Base-by-base conservation (phyloP, 306 rosid genomes). In the Vigna trinervia region DNA sequence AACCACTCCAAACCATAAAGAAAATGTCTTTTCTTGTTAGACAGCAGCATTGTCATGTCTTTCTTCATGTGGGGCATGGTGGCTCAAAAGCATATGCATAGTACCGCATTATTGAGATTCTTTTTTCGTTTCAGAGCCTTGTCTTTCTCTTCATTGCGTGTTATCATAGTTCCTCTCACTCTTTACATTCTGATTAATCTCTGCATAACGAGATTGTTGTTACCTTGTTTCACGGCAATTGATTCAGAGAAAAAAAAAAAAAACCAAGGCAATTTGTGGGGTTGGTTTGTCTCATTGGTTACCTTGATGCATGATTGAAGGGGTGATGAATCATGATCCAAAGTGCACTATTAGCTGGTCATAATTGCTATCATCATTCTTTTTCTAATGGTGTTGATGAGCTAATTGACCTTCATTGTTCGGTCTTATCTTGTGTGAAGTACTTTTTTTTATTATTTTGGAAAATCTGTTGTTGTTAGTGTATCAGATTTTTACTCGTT, bases 21-120 rank as follows among this genome's bases (percentile, higher is more conserved):
- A n/a, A 61, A 73, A 20, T 34, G 19, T 20, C 2, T 36, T 56
- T 36, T 15, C 4, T 28, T 61, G 46, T 1, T 34, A 39, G 36
- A 38, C 8, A 32, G 20, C 32, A n/a, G 52, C 52, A 46, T 74
- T 66, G 41, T 62, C 32, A 12, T 12, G 75, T 60, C 65, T 66
- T 20, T 50, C 54, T 39, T 48, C 28, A 39, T 34, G 84, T 78
- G 71, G 85, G 84, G 66, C 78, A 52, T 13, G 78, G 75, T 13
- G 38, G 76, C 73, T 74, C 51, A 78, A 82, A 82, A 75, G 84
- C 77, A 48, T 48, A 48, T 48, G 17, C 53, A 41, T 51, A 23
- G 80, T 53, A 81, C 61, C 12, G 22, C 39, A 75, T 32, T 75
- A 58, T 72, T 32, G 59, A 69, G 82, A 71, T 63, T 81, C 60